phyloP scores from a whole-genome alignment of 2,329 filamentous ascomycete species.

The Sclerotinia sclerotiorum region DNA sequence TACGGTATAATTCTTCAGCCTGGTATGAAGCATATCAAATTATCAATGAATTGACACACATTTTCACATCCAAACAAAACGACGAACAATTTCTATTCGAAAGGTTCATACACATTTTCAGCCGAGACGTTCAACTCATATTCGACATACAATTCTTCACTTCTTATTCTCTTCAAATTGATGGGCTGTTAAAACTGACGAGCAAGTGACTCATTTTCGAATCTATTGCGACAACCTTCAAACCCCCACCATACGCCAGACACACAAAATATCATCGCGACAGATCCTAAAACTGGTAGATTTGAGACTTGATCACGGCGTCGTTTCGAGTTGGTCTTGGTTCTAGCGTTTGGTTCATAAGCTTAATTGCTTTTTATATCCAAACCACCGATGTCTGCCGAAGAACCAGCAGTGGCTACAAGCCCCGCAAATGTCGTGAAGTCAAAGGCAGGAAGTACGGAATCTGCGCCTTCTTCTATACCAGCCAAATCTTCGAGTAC shows the following conservation, averaged over 20 bases:
- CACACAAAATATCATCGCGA: not conserved
- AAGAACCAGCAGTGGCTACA: conserved; percentile 26
- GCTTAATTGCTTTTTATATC: not conserved
- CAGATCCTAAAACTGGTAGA: not conserved
- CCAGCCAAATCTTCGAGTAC: conserved; percentile 19
- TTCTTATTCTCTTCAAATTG: not conserved
- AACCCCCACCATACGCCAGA: conserved; percentile 8
- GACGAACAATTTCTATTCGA: not conserved
- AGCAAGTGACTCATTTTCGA: conserved; percentile 23
- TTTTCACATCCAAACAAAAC: not conserved
- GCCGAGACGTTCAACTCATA: not conserved
- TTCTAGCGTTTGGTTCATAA: conserved; percentile 11
- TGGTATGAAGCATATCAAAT: conserved; percentile 7
- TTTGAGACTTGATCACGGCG: not conserved
- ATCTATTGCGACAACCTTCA: conserved; percentile 6
- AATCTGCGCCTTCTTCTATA: conserved; percentile 17
- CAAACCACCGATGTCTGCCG: conserved; percentile 28
- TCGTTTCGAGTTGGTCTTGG: conserved; percentile 9
- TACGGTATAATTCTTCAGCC: conserved; percentile 16
- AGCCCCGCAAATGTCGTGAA: conserved; percentile 22
- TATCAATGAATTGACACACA: not conserved
- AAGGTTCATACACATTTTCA: not conserved
- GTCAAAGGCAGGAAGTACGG: conserved; percentile 11
- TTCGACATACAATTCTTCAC: not conserved
- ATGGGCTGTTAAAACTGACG: not conserved